phyloP scores from a whole-genome alignment of 2,329 filamentous ascomycete species.

The Thermomyces lanuginosus region DNA sequence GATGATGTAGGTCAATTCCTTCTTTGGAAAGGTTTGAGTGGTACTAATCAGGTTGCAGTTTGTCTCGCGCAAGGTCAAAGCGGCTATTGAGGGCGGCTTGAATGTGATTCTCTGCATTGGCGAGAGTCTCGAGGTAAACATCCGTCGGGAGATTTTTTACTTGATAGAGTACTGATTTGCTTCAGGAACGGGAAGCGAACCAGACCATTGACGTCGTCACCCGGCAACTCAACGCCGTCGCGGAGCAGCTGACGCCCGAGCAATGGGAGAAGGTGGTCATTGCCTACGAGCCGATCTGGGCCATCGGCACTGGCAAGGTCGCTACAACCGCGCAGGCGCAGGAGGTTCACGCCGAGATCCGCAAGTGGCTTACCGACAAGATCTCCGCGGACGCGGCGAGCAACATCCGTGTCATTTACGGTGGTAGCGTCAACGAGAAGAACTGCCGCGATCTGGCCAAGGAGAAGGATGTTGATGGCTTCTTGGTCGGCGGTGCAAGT shows the following conservation, averaged over 20 bases:
- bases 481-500: conserved; percentile 89
- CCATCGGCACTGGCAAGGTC: conserved; percentile 81
- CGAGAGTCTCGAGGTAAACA: conserved; percentile 62
- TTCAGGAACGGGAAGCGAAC: conserved; percentile 59
- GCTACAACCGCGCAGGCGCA: conserved; percentile 79
- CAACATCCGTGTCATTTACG: conserved; percentile 86
- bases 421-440: conserved; percentile 93
- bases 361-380: conserved; percentile 62
- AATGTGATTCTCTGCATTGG: conserved; percentile 94
- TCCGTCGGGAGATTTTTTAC: too few species aligned
- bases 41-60: conserved; percentile 29
- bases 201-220: conserved; percentile 63
- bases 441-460: conserved; percentile 88
- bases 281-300: conserved; percentile 98
- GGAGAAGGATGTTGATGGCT: conserved; percentile 91
- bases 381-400: conserved; percentile 66
- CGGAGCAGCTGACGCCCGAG: conserved; percentile 45
- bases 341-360: conserved; percentile 84
- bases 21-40: background rate
- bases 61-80: conserved; percentile 87
- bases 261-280: conserved; percentile 93
- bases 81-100: conserved; percentile 70
- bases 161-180: too few species aligned
- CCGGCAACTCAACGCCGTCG: conserved; percentile 66
- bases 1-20: conserved; percentile 39